Evolutionary conservation across 257 asterid species (phyloP), one percentile per base, ranked within the genome.

Genomic region (Solanum infundibuliforme): DNA sequence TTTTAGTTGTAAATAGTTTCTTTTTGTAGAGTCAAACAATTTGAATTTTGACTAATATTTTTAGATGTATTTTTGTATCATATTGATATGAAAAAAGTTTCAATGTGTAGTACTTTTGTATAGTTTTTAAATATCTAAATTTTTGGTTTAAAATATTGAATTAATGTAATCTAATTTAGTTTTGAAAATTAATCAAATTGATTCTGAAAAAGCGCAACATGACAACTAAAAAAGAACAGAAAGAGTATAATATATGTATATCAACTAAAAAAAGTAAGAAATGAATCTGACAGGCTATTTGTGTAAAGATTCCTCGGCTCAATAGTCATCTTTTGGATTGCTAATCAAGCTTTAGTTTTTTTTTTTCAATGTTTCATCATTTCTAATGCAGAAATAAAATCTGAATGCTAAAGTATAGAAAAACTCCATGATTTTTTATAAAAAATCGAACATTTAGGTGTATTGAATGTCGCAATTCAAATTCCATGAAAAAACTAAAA

Each of bases 151-250:
- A 48, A 14, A 5, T 48, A 48, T 48, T 1, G 21, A 48, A 52
- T 16, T 52, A 52, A 52, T 52, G 3, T 48, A 48, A 5, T 52
- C 3, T 52, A 16, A 16, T 52, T 52, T 52, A 52, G 21, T 52
- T 52, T 52, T 52, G 6, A 16, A 52, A 52, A 52, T 16, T 2
- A 52, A 52, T 52, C 1, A 52, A 52, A 52, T 52, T 12, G 16
- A 14, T 48, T 48, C 3, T 48, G 0, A 0, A 48, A 14, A 48
- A 2, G 1, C 60, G 1, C 3, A 48, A 16, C 20, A 14, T 48
- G 0, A 48, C 60, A 48, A 48, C 21, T 14, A 14, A 48, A 48
- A 48, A 16, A 0, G 7, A 48, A 48, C 8, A 16, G 3, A 43
- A 1, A 14, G 3, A 48, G 3, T 14, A 10, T 66, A 12, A 4